Percentiles rank a stretch among this genome's conserved stretches.
These are phyloP conservation scores for Sanghuangporus sanghuang DNA, from an alignment of 1,284 basidiomycete genomes.

Conservation along the genomic window DNA sequence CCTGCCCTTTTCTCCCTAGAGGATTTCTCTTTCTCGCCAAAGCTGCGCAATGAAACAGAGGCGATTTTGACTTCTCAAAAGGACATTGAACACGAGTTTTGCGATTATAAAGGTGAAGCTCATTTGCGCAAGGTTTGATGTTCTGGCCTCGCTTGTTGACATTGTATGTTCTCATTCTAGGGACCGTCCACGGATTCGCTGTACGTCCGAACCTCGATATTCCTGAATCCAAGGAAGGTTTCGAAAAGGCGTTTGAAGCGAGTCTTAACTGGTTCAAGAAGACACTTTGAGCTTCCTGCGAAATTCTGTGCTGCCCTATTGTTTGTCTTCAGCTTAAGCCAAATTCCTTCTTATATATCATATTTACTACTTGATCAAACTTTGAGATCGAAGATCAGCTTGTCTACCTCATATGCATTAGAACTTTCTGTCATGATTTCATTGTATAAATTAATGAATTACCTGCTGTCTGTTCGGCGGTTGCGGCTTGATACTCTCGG, in stretches of 20 bases:
- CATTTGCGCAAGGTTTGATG: background rate
- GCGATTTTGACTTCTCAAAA: constrained; percentile 39
- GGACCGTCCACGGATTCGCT: constrained; percentile 55
- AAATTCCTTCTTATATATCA: background rate
- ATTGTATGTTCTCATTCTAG: constrained; percentile 24
- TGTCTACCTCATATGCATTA: constrained; percentile 6
- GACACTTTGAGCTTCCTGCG: constrained; percentile 25
- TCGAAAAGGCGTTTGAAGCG: constrained; percentile 44
- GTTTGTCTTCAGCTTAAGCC: background rate
- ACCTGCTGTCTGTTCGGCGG: constrained; percentile 18
- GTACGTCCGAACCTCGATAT: constrained; percentile 43
- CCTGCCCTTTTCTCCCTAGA: constrained; percentile 36
- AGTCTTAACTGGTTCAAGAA: constrained; percentile 45
- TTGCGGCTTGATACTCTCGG: constrained; percentile 13
- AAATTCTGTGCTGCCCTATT: background rate
- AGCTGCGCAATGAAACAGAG: constrained; percentile 37
- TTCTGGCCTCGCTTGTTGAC: background rate
- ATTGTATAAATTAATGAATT: background rate
- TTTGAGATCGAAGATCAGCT: constrained; percentile 17
- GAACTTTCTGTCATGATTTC: background rate
- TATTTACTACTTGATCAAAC: background rate
- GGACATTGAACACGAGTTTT: constrained; percentile 50
- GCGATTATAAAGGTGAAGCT: constrained; percentile 45
- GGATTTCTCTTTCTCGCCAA: constrained; percentile 41
- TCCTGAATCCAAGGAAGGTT: constrained; percentile 43